These are phyloP conservation scores for Saturnispora saitoi DNA, from an alignment of 805 yeast species.

Conservation along the genomic window DNA sequence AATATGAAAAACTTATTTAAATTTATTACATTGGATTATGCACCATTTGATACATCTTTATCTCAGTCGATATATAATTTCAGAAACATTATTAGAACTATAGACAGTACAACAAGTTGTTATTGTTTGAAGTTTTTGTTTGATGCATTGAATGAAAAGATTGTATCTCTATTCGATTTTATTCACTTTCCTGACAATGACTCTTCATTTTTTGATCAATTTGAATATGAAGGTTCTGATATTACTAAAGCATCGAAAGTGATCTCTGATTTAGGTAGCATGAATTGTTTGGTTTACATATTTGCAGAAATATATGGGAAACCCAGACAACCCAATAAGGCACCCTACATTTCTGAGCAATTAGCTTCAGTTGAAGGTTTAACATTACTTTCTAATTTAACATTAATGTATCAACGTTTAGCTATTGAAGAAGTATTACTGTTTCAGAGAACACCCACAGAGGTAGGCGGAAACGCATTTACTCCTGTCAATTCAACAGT, in stretches of 20 bases:
- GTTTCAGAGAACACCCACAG: constrained; percentile 39
- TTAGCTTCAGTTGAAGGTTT: constrained; percentile 38
- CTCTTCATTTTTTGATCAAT: constrained; percentile 31
- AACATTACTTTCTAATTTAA: constrained; percentile 33
- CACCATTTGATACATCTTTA: constrained; percentile 53
- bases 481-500: constrained; percentile 28
- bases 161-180: constrained; percentile 20
- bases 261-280: constrained; percentile 29
- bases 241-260: constrained; percentile 27
- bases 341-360: constrained; percentile 32
- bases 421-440: constrained; percentile 50
- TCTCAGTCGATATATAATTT: constrained; percentile 48
- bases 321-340: constrained; percentile 39
- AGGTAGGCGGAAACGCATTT: constrained; percentile 35
- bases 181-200: constrained; percentile 24
- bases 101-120: constrained; percentile 46
- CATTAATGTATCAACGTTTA: constrained; percentile 40
- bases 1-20: constrained; percentile 38
- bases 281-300: constrained; percentile 41
- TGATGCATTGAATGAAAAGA: constrained; percentile 10
- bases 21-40: constrained; percentile 40
- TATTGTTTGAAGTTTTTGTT: constrained; percentile 32
- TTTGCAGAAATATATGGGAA: constrained; percentile 46
- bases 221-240: constrained; percentile 21
- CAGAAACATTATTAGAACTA: constrained; percentile 44